Conservation (phyloP, 2,329 filamentous ascomycete species). For the Exophiala sp. region DNA sequence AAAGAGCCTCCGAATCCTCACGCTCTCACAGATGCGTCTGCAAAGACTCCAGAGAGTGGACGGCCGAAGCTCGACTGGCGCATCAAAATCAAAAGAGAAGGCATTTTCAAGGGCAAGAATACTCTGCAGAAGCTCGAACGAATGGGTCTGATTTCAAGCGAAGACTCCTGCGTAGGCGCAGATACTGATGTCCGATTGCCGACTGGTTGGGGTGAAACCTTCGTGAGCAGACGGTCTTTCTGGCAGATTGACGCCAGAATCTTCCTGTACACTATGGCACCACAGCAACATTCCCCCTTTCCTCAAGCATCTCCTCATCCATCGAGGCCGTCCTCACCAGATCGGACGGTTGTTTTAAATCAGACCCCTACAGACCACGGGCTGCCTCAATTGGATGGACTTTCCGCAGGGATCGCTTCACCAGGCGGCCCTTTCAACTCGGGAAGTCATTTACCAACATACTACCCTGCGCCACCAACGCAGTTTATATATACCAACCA, state of each 20-base stretch:
- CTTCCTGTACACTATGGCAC: slow-evolving; percentile 81
- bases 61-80: slow-evolving; percentile 82
- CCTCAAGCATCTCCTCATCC: slow-evolving; percentile 49
- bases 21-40: slow-evolving; percentile 61
- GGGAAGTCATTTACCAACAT: slow-evolving; percentile 81
- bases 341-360: slow-evolving; percentile 15
- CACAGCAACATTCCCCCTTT: slow-evolving; percentile 48
- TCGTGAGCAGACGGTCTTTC: slow-evolving; percentile 74
- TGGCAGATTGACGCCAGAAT: slow-evolving; percentile 88
- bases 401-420: slow-evolving; percentile 26
- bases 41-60: slow-evolving; percentile 63
- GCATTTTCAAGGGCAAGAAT: slow-evolving; percentile 80
- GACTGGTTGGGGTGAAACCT: slow-evolving; percentile 74
- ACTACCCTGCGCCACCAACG: slow-evolving; percentile 78
- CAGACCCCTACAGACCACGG: slow-evolving; percentile 17
- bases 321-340: slow-evolving; percentile 52
- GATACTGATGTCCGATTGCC: slow-evolving; percentile 59
- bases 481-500: slow-evolving; percentile 77
- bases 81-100: slow-evolving; percentile 78
- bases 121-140: slow-evolving; percentile 86
- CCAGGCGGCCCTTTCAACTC: slow-evolving; percentile 70
- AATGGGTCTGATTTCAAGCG: slow-evolving; percentile 78
- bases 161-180: slow-evolving; percentile 71
- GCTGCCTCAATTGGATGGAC: slow-evolving; percentile 14
- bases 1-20: slow-evolving; percentile 68